These are phyloP conservation scores for Malassezia psittaci DNA, from an alignment of 1,284 basidiomycete genomes.

Conservation along the genomic window DNA sequence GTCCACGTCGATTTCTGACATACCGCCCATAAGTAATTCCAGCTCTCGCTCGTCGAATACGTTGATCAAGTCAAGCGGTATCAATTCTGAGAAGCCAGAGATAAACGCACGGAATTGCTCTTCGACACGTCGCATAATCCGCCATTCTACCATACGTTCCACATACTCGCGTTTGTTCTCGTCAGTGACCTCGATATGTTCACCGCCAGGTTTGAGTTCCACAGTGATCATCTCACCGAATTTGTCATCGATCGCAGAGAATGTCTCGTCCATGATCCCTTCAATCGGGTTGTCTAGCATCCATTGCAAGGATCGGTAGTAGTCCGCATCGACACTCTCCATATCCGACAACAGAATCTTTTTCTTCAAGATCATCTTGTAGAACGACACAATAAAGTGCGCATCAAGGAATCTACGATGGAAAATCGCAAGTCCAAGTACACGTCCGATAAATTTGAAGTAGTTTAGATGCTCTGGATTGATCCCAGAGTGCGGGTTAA, in stretches of 20 bases:
- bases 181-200: constrained; percentile 76
- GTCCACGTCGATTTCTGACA: constrained; percentile 86
- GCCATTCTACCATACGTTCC: constrained; percentile 83
- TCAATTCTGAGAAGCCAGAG: constrained; percentile 86
- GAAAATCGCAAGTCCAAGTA: constrained; percentile 90
- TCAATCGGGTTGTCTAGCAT: constrained; percentile 56
- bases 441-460: constrained; percentile 97
- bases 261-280: constrained; percentile 46
- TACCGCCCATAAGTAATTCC: constrained; percentile 83
- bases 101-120: constrained; percentile 95
- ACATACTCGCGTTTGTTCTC: constrained; percentile 99
- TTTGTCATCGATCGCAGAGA: constrained; percentile 70
- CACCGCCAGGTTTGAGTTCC: constrained; percentile 79
- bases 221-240: constrained; percentile 93
- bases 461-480: constrained; percentile 99
- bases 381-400: constrained; percentile 97
- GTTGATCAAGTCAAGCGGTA: constrained; percentile 85
- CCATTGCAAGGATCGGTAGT: constrained; percentile 86
- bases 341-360: constrained; percentile 45
- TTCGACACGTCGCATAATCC: constrained; percentile 79
- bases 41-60: constrained; percentile 98
- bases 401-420: constrained; percentile 96
- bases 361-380: constrained; percentile 71
- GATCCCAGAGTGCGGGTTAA: constrained; percentile 92
- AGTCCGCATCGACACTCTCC: constrained; percentile 48